Evolutionary conservation across 2,329 filamentous ascomycete genomes (phyloP).

Genomic region (Cryphonectria parasitica): DNA sequence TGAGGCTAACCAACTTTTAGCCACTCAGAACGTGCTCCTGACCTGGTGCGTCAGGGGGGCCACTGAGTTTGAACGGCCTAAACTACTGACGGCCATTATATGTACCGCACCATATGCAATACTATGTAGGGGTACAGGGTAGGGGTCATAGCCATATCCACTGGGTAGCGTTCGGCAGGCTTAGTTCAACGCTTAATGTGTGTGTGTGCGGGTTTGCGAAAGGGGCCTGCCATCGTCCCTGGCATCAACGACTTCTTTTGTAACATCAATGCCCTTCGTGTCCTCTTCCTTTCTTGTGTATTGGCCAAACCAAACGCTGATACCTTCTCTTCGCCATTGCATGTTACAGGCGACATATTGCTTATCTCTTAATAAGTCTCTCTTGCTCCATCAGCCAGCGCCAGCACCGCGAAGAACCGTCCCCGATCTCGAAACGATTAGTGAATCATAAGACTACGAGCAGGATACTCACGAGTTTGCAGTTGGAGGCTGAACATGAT

Average conservation of each 20-base stretch:
- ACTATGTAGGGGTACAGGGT: neutral
- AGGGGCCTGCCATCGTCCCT: slow-evolving; percentile 17
- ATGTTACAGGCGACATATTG: neutral
- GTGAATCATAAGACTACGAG: neutral
- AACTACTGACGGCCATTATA: neutral
- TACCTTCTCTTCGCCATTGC: neutral
- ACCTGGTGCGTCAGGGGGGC: slow-evolving; percentile 7
- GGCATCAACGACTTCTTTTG: neutral
- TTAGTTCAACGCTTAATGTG: neutral
- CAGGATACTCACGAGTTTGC: neutral
- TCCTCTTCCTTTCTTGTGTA: neutral
- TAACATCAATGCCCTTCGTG: slow-evolving; percentile 1
- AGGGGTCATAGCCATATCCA: neutral
- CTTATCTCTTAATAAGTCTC: neutral
- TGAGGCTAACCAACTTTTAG: neutral
- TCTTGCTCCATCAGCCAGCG: neutral
- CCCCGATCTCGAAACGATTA: neutral
- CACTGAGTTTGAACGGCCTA: neutral
- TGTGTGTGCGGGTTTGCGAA: slow-evolving; percentile 4
- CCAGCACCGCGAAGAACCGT: neutral
- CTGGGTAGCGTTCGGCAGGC: neutral
- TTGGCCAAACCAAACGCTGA: neutral
- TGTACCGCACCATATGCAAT: neutral
- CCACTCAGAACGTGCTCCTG: slow-evolving; percentile 7
- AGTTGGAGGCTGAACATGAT: slow-evolving; percentile 24